Base-by-base conservation (phyloP, 1,139 yeast species). In the Geotrichum reessii region DNA sequence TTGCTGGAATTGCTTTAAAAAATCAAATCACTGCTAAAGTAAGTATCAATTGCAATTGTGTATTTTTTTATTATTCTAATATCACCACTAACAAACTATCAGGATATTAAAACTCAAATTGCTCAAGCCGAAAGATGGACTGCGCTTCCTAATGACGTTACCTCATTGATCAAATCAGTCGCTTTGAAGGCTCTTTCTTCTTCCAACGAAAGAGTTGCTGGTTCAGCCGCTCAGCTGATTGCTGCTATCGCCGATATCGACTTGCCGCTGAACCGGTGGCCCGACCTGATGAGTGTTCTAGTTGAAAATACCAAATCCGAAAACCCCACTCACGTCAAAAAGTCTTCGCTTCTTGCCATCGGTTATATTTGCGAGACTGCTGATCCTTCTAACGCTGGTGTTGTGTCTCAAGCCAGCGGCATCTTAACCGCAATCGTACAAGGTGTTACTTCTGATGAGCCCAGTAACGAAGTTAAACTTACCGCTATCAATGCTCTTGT, bases 181-280 rank as follows among this genome's bases (percentile, higher is more conserved):
- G 58, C 96, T 0, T 72, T 93, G 55, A 74, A 76, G 53, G 83
- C 93, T 1, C 81, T 93, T 60, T 73, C 84, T 59, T 79, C 88
- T 22, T 71, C 77, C n/a, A 85, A 86, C 67, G 86, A 84, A 62
- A 81, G 91, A 67, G 96, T 93, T 54, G 96, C 96, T 28, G 83
- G 85, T 61, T 82, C 96, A 24, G 86, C 95, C 33, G 97, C 99
- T 22, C 98, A 93, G 76, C 79, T 93, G 66, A 93, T 93, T 61
- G 96, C 98, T 31, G 96, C 98, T 9, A 88, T 93, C 67, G 99
- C 98, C 17, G 95, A 87, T 64, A 89, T 93, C 62, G 99, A 93
- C 72, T 79, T 93, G 64, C 98, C 98, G 52, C 77, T 86, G 63
- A 81, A 81, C 64, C 89, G 86, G 69, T 93, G 99, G 99, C 86